Evolutionary conservation across 2,329 filamentous ascomycete species (phyloP).

Genomic region (Diaporthe sp.): DNA sequence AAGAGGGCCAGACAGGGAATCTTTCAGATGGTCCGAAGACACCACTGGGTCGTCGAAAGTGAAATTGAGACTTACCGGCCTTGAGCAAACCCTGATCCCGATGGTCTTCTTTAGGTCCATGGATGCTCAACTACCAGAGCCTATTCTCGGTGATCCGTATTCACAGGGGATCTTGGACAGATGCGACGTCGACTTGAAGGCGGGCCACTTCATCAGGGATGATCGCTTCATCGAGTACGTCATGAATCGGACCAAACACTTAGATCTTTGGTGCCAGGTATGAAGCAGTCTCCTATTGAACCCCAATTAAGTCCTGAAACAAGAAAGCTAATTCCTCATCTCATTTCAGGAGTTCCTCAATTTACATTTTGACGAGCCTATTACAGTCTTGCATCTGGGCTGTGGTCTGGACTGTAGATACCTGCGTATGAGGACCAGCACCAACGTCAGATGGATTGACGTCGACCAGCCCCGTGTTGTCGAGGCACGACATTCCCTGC

Average conservation of each 20-base stretch:
- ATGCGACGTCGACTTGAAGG: constrained; percentile 24
- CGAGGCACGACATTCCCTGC: constrained; percentile 25
- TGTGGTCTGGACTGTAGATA: constrained; percentile 37
- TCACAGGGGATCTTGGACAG: constrained; percentile 27
- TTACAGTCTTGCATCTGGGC: constrained; percentile 38
- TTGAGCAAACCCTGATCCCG: constrained; percentile 5
- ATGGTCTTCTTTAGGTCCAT: constrained; percentile 26
- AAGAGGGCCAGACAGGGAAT: not conserved
- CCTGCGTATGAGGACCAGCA: constrained; percentile 12
- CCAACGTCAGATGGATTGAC: constrained; percentile 40
- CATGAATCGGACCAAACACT: constrained; percentile 13
- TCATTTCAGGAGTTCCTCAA: constrained; percentile 28
- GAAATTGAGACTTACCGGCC: constrained; percentile 7
- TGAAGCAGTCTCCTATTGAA: not conserved
- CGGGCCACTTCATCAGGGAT: not conserved
- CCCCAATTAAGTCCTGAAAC: not conserved
- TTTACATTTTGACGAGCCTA: not conserved
- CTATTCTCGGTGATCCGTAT: constrained; percentile 35
- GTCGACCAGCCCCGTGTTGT: constrained; percentile 36
- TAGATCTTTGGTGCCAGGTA: constrained; percentile 28
- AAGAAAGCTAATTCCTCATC: not conserved
- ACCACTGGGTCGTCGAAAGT: not conserved
- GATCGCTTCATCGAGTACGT: constrained; percentile 25
- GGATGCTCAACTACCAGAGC: constrained; percentile 31
- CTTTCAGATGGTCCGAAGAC: not conserved